phyloP scores from a whole-genome alignment of 2,329 filamentous ascomycete species.

The Aspergillus latus region DNA sequence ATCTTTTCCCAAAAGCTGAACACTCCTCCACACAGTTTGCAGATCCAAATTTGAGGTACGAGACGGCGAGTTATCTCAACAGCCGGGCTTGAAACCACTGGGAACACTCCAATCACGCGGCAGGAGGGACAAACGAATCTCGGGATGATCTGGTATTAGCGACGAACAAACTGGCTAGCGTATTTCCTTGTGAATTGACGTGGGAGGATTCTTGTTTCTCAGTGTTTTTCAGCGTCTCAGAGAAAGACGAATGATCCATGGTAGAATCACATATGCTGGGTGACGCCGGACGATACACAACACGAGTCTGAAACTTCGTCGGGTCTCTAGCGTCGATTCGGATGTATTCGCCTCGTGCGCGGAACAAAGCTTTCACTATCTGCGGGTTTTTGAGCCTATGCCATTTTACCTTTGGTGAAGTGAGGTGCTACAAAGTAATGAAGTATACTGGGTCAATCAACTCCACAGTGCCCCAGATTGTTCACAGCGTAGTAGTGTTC shows the following conservation, averaged over 20 bases:
- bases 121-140: not conserved
- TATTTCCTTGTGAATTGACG: not conserved
- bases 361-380: not conserved
- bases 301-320: not conserved
- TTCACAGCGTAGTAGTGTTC: too few species aligned
- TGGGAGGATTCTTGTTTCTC: not conserved
- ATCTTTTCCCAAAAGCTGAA: slow-evolving; percentile 12
- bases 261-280: not conserved
- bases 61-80: not conserved
- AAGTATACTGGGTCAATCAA: too few species aligned
- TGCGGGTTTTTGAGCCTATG: slow-evolving; percentile 2
- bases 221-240: not conserved
- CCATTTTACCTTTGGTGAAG: not conserved
- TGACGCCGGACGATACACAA: not conserved
- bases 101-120: not conserved
- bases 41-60: slow-evolving; percentile 28
- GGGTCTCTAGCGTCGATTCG: not conserved
- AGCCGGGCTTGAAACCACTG: not conserved
- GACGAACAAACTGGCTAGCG: not conserved
- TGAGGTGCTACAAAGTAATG: too few species aligned
- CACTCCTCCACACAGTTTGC: slow-evolving; percentile 25
- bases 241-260: not conserved
- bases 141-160: not conserved
- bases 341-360: slow-evolving; percentile 3
- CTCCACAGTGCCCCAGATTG: too few species aligned